These are phyloP conservation scores for Coniophora puteana DNA, from an alignment of 1,284 basidiomycete species.

Conservation along the genomic window DNA sequence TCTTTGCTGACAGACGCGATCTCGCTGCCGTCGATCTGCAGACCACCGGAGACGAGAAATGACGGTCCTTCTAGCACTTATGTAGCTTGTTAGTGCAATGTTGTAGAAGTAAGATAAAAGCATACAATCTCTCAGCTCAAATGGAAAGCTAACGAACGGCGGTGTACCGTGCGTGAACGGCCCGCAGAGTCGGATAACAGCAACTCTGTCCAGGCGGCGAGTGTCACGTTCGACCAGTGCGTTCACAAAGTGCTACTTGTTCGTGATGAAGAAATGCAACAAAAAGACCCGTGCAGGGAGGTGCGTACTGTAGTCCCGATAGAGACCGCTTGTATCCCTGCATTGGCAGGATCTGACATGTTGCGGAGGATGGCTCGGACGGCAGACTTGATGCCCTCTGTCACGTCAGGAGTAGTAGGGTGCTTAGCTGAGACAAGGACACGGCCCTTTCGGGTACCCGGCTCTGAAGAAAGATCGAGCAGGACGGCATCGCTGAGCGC, in stretches of 20 bases:
- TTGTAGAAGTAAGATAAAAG: slow-evolving; percentile 10
- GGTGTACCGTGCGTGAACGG: slow-evolving; percentile 39
- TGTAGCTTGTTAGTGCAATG: slow-evolving; percentile 24
- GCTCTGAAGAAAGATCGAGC: slow-evolving; percentile 18
- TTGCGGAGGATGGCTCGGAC: slow-evolving; percentile 26
- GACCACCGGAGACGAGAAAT: slow-evolving; percentile 38
- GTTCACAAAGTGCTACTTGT: slow-evolving; percentile 42
- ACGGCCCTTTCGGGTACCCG: slow-evolving; percentile 14
- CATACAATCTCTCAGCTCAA: slow-evolving; percentile 25
- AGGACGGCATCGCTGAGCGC: slow-evolving; percentile 31
- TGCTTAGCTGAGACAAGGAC: slow-evolving; percentile 32
- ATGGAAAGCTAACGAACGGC: slow-evolving; percentile 35
- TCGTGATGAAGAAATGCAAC: neutral
- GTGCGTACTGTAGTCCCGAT: slow-evolving; percentile 33
- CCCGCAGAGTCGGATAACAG: slow-evolving; percentile 49
- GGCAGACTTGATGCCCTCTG: slow-evolving; percentile 31
- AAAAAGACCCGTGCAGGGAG: neutral
- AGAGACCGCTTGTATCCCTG: slow-evolving; percentile 31
- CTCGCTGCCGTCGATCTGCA: slow-evolving; percentile 49
- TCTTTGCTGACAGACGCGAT: slow-evolving; percentile 35
- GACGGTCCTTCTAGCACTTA: slow-evolving; percentile 36
- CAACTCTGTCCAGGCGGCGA: slow-evolving; percentile 44
- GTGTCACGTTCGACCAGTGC: slow-evolving; percentile 49
- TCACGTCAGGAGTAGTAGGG: slow-evolving; percentile 33
- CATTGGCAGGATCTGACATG: slow-evolving; percentile 13